phyloP scores from a whole-genome alignment of 2,329 filamentous ascomycete genomes.

The Aspergillus aculeatus region DNA sequence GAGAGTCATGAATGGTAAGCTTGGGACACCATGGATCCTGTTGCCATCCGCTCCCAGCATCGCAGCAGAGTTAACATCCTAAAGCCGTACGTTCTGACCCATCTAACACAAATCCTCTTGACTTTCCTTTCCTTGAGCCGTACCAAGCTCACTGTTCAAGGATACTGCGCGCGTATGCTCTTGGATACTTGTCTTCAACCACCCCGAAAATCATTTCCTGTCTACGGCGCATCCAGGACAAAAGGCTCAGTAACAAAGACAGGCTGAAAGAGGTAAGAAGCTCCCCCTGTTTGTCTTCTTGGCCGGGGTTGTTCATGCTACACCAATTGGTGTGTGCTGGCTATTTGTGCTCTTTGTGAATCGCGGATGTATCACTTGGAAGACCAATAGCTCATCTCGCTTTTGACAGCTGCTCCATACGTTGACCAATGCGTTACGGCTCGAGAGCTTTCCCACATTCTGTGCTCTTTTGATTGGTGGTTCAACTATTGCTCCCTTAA shows the following conservation, averaged over 20 bases:
- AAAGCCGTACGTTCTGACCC: slow-evolving; percentile 34
- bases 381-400: slow-evolving; percentile 20
- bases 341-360: neutral
- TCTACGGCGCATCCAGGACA: slow-evolving; percentile 34
- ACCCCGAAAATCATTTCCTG: slow-evolving; percentile 47
- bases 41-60: slow-evolving; percentile 22
- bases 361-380: neutral
- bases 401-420: slow-evolving; percentile 39
- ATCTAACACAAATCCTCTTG: neutral
- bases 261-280: slow-evolving; percentile 39
- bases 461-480: slow-evolving; percentile 54
- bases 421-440: slow-evolving; percentile 40
- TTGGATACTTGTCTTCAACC: slow-evolving; percentile 50
- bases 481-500: slow-evolving; percentile 47
- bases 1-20: slow-evolving; percentile 26
- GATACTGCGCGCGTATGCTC: slow-evolving; percentile 47
- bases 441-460: slow-evolving; percentile 53
- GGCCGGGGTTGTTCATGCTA: neutral
- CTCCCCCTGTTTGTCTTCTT: neutral
- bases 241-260: slow-evolving; percentile 32
- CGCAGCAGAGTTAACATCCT: slow-evolving; percentile 26
- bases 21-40: slow-evolving; percentile 28
- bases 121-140: neutral
- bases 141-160: slow-evolving; percentile 21
- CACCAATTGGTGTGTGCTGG: neutral